Conservation (phyloP, 345 rosid species). For the Zanthoxylum bungeanum region DNA sequence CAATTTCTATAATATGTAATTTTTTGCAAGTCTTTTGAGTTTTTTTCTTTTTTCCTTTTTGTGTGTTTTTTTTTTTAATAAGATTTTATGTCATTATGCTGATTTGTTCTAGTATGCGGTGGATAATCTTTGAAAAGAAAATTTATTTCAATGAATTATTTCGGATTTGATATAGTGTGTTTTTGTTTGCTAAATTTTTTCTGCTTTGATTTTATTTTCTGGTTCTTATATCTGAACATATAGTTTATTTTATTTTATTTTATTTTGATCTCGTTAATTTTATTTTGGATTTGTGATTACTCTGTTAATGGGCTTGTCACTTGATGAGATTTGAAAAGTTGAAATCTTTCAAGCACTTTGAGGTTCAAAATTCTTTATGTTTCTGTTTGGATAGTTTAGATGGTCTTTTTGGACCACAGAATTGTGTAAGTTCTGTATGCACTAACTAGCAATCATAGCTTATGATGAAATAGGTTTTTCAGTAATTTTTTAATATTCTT, state of each 20-base stretch:
- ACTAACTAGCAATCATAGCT: neutral
- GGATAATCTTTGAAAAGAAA: neutral
- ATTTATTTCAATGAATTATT: slow-evolving; percentile 6
- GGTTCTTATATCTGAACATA: neutral
- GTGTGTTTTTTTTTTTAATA: neutral
- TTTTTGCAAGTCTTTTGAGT: too few species aligned
- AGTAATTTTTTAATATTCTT: neutral
- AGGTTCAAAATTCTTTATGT: neutral
- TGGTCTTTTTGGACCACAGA: neutral
- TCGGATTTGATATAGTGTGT: slow-evolving; percentile 11
- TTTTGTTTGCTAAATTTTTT: slow-evolving; percentile 1
- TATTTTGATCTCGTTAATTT: too few species aligned
- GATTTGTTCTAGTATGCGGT: neutral
- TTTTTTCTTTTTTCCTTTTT: neutral
- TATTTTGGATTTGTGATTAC: neutral
- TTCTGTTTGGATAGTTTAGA: neutral
- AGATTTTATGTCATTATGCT: too few species aligned
- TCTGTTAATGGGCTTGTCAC: slow-evolving; percentile 5
- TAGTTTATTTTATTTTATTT: neutral
- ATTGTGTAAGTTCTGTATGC: neutral
- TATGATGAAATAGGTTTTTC: neutral
- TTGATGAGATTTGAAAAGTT: slow-evolving; percentile 3
- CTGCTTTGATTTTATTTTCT: slow-evolving; percentile 6
- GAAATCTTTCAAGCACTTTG: neutral
- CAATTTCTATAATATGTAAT: neutral